These are phyloP conservation scores for Cyberlindnera xishuangbannaensis DNA, from an alignment of 805 yeast species.

Conservation along the genomic window DNA sequence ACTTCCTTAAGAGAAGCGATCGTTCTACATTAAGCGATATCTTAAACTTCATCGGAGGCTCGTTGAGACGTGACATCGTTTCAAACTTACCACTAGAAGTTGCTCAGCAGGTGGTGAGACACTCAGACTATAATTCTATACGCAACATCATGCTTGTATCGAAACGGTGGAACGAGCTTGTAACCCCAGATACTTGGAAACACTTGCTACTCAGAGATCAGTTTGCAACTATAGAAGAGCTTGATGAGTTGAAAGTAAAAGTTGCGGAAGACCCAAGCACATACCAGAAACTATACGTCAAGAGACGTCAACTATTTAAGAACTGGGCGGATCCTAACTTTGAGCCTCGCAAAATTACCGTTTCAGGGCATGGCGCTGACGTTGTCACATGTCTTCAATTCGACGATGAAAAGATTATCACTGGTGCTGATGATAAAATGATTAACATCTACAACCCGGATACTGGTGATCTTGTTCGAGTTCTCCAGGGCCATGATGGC, in stretches of 20 bases:
- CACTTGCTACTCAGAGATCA: conserved; percentile 56
- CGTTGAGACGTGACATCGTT: conserved; percentile 70
- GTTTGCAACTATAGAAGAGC: conserved; percentile 43
- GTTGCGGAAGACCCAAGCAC: conserved; percentile 3
- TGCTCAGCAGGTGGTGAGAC: conserved; percentile 53
- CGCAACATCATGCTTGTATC: conserved; percentile 60
- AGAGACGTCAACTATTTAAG: conserved; percentile 27
- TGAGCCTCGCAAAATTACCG: conserved; percentile 60
- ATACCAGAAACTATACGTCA: conserved; percentile 13
- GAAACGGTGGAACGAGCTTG: conserved; percentile 60
- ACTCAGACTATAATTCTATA: conserved; percentile 59
- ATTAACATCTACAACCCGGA: conserved; percentile 76
- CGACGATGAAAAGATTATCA: conserved; percentile 83
- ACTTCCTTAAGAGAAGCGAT: conserved; percentile 51
- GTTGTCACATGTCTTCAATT: conserved; percentile 95
- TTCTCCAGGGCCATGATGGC: conserved; percentile 85
- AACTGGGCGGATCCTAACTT: conserved; percentile 80
- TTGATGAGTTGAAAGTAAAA: conserved; percentile 26
- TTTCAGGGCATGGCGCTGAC: conserved; percentile 65
- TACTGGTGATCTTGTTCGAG: conserved; percentile 58
- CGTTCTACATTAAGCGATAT: conserved; percentile 59
- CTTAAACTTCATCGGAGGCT: conserved; percentile 41
- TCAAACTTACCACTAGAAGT: conserved; percentile 71
- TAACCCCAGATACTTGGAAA: conserved; percentile 67
- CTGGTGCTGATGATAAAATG: conserved; percentile 85